phyloP scores from a whole-genome alignment of 306 rosid species.

The Inga oerstediana region DNA sequence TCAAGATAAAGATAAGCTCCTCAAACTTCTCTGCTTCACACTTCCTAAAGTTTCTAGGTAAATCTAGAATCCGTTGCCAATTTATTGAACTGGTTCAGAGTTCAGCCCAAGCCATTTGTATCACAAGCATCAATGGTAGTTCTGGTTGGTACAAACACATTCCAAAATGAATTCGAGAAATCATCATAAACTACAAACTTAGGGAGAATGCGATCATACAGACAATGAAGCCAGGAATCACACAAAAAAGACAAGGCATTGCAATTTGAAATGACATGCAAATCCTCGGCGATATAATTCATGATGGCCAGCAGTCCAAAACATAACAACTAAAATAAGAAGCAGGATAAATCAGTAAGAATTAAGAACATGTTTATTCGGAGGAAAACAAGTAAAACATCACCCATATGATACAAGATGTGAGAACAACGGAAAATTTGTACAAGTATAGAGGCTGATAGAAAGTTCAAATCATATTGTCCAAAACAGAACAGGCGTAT shows the following conservation, averaged over 20 bases:
- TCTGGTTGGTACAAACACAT: background rate
- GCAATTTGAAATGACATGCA: no score
- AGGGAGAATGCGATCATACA: background rate
- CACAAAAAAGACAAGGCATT: no score
- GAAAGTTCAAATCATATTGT: background rate
- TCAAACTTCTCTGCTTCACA: background rate
- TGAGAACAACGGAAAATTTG: background rate
- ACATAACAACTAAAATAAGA: background rate
- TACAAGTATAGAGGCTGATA: background rate
- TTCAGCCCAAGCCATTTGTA: background rate
- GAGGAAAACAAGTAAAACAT: background rate
- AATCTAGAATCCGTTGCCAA: background rate
- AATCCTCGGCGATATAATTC: background rate
- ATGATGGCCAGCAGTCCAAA: background rate
- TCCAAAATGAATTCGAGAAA: background rate
- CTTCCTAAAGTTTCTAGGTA: background rate
- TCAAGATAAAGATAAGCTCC: constrained; percentile 3
- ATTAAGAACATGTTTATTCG: constrained; percentile 9
- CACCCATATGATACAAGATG: background rate
- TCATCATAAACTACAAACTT: background rate
- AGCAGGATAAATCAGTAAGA: background rate
- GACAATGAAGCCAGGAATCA: background rate
- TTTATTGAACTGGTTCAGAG: background rate
- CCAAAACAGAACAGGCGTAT: background rate
- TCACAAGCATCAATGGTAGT: background rate